Evolutionary conservation across 169 alveolate species (phyloP).

Genomic region (Prorocentrum cordatum): DNA sequence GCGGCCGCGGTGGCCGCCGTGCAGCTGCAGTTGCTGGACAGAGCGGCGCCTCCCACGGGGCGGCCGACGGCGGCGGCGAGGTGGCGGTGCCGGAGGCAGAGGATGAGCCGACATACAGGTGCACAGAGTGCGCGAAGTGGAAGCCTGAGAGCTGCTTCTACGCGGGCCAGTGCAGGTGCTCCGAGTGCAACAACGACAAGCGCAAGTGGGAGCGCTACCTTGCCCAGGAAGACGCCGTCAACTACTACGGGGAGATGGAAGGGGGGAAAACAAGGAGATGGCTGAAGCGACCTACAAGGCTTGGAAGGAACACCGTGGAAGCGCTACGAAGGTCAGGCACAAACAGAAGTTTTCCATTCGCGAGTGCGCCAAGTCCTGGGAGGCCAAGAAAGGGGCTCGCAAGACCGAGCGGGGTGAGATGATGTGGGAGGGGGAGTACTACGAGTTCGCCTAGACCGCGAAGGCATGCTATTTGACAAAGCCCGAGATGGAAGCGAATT

Average conservation of each 20-base stretch:
- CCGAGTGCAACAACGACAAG: not conserved
- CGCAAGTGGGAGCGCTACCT: not conserved
- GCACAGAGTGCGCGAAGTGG: not conserved
- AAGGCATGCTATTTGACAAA: not conserved
- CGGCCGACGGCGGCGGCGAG: too few species aligned
- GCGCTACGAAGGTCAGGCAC: not conserved
- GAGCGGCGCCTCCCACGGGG: too few species aligned
- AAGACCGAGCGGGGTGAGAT: not conserved
- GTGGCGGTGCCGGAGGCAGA: too few species aligned
- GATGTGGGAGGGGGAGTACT: slow-evolving; percentile 48
- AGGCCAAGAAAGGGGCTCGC: not conserved
- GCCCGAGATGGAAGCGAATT: not conserved
- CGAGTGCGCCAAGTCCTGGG: not conserved
- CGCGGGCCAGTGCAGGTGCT: not conserved
- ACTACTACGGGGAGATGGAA: not conserved
- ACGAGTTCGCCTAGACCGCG: not conserved
- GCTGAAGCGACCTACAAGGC: not conserved
- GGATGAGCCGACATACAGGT: too few species aligned
- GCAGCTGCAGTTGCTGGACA: too few species aligned
- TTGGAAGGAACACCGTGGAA: not conserved
- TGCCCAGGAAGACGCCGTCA: not conserved
- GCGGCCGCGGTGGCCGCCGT: too few species aligned
- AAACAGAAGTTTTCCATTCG: not conserved
- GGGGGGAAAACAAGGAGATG: not conserved
- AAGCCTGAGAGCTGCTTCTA: not conserved